A percentile compares a stretch with the other conserved stretches of the same genome.
phyloP scores from a whole-genome alignment of 2,329 filamentous ascomycete species.

The Neurospora sp. region DNA sequence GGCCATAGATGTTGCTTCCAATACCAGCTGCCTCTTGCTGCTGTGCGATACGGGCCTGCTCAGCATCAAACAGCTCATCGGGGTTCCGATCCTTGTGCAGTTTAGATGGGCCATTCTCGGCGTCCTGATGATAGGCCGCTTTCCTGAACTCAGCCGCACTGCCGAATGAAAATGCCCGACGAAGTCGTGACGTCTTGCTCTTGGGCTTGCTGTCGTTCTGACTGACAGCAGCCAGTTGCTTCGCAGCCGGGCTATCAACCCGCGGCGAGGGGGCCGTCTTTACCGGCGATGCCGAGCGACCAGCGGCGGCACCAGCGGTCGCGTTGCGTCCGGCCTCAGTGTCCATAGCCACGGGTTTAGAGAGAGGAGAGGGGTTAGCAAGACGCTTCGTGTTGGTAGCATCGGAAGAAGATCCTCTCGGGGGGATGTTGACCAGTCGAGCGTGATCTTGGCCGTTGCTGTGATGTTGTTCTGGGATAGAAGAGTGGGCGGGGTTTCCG shows the following conservation, averaged over 20 bases:
- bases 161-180: slow-evolving; percentile 91
- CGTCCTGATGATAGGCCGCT: slow-evolving; percentile 50
- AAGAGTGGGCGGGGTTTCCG: slow-evolving; percentile 39
- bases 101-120: slow-evolving; percentile 36
- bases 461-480: slow-evolving; percentile 35
- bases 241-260: slow-evolving; percentile 60
- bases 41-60: slow-evolving; percentile 83
- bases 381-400: slow-evolving; percentile 47
- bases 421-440: slow-evolving; percentile 47
- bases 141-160: slow-evolving; percentile 84
- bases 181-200: slow-evolving; percentile 76
- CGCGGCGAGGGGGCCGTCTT: slow-evolving; percentile 23
- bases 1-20: slow-evolving; percentile 87
- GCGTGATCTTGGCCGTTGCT: slow-evolving; percentile 41
- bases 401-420: slow-evolving; percentile 55
- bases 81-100: slow-evolving; percentile 54
- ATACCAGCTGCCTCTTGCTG: slow-evolving; percentile 88
- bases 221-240: slow-evolving; percentile 78
- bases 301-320: slow-evolving; percentile 18
- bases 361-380: slow-evolving; percentile 61
- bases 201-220: slow-evolving; percentile 69
- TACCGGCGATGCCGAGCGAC: slow-evolving; percentile 20
- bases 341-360: slow-evolving; percentile 57
- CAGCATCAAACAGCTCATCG: slow-evolving; percentile 65
- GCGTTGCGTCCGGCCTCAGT: slow-evolving; percentile 32